A percentile compares a stretch with the other conserved stretches of the same genome.
Evolutionary conservation across 1,284 basidiomycete genomes (phyloP).

Genomic region (Xanthoconium separans): DNA sequence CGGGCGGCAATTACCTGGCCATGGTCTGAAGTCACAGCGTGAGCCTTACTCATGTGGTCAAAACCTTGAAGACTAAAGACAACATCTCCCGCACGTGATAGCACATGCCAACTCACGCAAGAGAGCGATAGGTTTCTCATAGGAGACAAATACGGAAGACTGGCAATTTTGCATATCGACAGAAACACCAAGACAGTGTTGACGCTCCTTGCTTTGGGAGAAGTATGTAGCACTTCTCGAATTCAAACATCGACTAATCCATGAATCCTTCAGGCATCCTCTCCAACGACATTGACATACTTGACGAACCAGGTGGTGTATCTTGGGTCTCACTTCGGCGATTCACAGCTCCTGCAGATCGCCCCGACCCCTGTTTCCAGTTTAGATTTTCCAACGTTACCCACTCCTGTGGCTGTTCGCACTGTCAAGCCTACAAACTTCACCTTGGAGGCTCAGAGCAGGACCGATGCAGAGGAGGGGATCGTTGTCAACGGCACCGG

Average conservation of each 20-base stretch:
- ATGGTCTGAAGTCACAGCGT: slow-evolving; percentile 67
- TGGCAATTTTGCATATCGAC: slow-evolving; percentile 64
- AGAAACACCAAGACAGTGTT: slow-evolving; percentile 40
- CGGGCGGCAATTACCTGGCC: slow-evolving; percentile 64
- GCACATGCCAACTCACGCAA: slow-evolving; percentile 49
- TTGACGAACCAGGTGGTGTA: slow-evolving; percentile 76
- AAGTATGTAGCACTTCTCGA: slow-evolving; percentile 45
- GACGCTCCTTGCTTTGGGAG: slow-evolving; percentile 68
- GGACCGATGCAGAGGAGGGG: slow-evolving; percentile 39
- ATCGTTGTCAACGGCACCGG: slow-evolving; percentile 50
- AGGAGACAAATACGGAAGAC: slow-evolving; percentile 77
- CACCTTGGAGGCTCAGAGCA: slow-evolving; percentile 30
- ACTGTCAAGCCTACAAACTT: slow-evolving; percentile 38
- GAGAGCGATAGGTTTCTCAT: slow-evolving; percentile 56
- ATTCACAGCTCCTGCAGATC: slow-evolving; percentile 76
- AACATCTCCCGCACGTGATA: slow-evolving; percentile 27
- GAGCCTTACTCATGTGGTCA: slow-evolving; percentile 23
- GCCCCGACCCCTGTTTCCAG: slow-evolving; percentile 43
- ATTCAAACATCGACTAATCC: slow-evolving; percentile 2
- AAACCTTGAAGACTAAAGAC: background rate
- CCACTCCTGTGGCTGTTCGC: slow-evolving; percentile 46
- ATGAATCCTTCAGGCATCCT: slow-evolving; percentile 55
- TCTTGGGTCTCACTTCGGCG: slow-evolving; percentile 81
- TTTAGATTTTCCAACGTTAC: slow-evolving; percentile 46
- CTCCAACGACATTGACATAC: slow-evolving; percentile 75